Percentiles rank a stretch among this genome's conserved stretches.
phyloP scores from a whole-genome alignment of 1,139 yeast genomes.

The Yamadazyma dushanensis region DNA sequence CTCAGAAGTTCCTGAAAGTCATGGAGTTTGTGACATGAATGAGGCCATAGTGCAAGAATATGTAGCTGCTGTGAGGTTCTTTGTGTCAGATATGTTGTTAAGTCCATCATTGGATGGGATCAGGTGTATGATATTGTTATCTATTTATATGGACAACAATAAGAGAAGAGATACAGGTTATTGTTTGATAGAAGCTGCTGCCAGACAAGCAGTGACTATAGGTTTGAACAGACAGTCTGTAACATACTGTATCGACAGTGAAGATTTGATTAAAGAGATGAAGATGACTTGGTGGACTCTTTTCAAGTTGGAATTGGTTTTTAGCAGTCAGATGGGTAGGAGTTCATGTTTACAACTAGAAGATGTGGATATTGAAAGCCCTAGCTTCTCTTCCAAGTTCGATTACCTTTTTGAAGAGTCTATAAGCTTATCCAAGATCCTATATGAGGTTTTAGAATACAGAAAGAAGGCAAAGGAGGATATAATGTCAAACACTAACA shows the following conservation, averaged over 20 bases:
- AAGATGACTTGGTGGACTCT: conserved; percentile 17
- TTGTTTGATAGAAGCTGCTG: conserved; percentile 39
- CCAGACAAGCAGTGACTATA: conserved; percentile 42
- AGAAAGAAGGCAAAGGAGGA: conserved; percentile 4
- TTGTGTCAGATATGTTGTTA: conserved; percentile 38
- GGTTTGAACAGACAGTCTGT: conserved; percentile 40
- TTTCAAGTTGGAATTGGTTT: conserved; percentile 12
- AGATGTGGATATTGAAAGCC: conserved; percentile 15
- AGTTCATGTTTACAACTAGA: conserved; percentile 10
- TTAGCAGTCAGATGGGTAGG: conserved; percentile 16
- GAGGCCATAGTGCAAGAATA: conserved; percentile 4
- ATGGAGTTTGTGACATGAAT: conserved; percentile 1
- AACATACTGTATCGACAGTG: conserved; percentile 15
- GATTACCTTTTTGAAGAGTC: not conserved
- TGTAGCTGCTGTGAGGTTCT: conserved; percentile 29
- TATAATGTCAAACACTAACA: conserved; percentile 2
- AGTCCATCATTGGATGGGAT: conserved; percentile 44
- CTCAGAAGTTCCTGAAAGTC: not conserved
- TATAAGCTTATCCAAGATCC: conserved; percentile 6
- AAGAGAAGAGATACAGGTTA: conserved; percentile 47
- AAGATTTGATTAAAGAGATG: conserved; percentile 11
- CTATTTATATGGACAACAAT: conserved; percentile 38
- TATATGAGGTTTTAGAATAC: conserved; percentile 6
- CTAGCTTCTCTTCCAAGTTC: conserved; percentile 1
- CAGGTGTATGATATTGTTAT: conserved; percentile 35